Evolutionary conservation across 2,329 filamentous ascomycete species (phyloP).

Genomic region (Colletotrichum truncatum): DNA sequence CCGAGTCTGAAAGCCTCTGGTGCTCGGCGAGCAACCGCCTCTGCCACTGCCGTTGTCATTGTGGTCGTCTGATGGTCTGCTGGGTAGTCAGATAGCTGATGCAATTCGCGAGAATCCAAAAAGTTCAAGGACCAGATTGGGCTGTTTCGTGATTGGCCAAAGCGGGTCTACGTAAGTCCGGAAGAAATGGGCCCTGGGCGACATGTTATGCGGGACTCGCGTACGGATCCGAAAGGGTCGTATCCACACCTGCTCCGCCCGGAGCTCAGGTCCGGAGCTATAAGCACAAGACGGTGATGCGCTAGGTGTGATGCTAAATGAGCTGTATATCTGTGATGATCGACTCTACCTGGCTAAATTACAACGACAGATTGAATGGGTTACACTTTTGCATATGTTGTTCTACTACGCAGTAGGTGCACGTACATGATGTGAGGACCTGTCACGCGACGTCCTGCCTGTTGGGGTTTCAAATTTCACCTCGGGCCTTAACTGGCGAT

Average conservation of each 20-base stretch:
- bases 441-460: slow-evolving; percentile 2
- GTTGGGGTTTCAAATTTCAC: not conserved
- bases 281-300: not conserved
- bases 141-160: slow-evolving; percentile 15
- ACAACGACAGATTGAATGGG: too few species aligned
- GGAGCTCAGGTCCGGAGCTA: not conserved
- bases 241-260: not conserved
- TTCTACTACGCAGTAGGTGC: too few species aligned
- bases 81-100: not conserved
- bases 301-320: too few species aligned
- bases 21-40: slow-evolving; percentile 46
- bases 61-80: slow-evolving; percentile 30
- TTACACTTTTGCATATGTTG: too few species aligned
- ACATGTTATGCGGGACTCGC: not conserved
- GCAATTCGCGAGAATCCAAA: slow-evolving; percentile 23
- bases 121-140: slow-evolving; percentile 9
- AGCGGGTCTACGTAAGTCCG: slow-evolving; percentile 25
- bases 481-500: not conserved
- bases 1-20: slow-evolving; percentile 60
- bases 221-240: not conserved
- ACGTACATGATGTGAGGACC: not conserved
- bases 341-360: too few species aligned
- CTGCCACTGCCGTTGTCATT: slow-evolving; percentile 50
- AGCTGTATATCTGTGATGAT: too few species aligned
- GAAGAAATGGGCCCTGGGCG: not conserved